phyloP scores from a whole-genome alignment of 2,329 filamentous ascomycete species.

The Diplodia corticola region DNA sequence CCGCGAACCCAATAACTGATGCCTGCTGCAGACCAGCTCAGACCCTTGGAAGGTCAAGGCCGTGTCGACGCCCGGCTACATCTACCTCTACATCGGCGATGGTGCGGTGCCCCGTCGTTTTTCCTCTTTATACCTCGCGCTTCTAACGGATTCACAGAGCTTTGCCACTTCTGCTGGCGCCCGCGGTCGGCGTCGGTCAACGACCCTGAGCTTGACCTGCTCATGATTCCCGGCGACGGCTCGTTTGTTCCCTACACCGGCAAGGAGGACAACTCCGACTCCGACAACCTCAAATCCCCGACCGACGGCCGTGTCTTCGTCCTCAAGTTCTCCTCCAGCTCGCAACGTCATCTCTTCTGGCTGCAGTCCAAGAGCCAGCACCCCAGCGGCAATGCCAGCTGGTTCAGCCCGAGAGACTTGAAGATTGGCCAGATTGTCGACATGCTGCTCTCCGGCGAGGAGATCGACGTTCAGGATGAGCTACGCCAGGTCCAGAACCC shows the following conservation, averaged over 20 bases:
- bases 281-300: slow-evolving; percentile 62
- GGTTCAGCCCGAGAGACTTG: slow-evolving; percentile 80
- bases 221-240: slow-evolving; percentile 90
- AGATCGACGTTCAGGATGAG: slow-evolving; percentile 75
- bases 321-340: slow-evolving; percentile 91
- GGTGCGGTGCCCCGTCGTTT: slow-evolving; percentile 48
- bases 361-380: slow-evolving; percentile 87
- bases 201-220: slow-evolving; percentile 79
- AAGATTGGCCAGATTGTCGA: slow-evolving; percentile 89
- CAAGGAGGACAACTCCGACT: slow-evolving; percentile 53
- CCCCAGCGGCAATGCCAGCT: slow-evolving; percentile 66
- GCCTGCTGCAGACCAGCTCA: slow-evolving; percentile 39
- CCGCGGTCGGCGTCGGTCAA: slow-evolving; percentile 70
- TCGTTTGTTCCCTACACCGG: slow-evolving; percentile 75
- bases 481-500: slow-evolving; percentile 59
- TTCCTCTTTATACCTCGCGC: not conserved
- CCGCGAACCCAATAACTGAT: not conserved
- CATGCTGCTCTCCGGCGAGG: slow-evolving; percentile 80
- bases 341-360: slow-evolving; percentile 92
- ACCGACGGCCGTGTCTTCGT: slow-evolving; percentile 87
- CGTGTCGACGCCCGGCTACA: slow-evolving; percentile 73
- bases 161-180: slow-evolving; percentile 97
- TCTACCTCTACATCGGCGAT: slow-evolving; percentile 93
- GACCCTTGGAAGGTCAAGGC: slow-evolving; percentile 73
- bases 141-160: slow-evolving; percentile 55